Evolutionary conservation across 1,139 yeast species (phyloP).

Genomic region (Candida buenavistaensis): DNA sequence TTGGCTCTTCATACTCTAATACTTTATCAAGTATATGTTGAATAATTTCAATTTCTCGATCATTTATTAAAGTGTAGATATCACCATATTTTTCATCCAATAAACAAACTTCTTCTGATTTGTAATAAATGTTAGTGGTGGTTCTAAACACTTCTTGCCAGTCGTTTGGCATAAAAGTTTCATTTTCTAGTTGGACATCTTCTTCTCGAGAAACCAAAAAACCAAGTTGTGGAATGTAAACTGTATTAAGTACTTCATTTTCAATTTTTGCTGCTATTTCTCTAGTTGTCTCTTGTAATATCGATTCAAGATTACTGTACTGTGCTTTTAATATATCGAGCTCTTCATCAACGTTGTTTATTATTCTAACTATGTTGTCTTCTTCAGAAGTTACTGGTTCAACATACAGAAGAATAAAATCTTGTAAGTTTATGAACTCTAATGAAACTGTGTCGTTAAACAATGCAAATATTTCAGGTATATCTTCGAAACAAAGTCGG

Average conservation of each 20-base stretch:
- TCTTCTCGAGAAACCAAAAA: conserved; percentile 28
- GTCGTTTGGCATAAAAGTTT: conserved; percentile 3
- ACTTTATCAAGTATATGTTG: conserved; percentile 30
- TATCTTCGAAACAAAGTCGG: conserved; percentile 3
- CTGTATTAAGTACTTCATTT: conserved; percentile 25
- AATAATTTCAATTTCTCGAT: conserved; percentile 42
- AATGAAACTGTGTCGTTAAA: conserved; percentile 1
- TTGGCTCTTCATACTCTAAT: conserved; percentile 13
- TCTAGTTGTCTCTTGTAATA: conserved; percentile 17
- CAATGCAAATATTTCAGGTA: conserved; percentile 1
- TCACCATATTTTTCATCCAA: conserved; percentile 44
- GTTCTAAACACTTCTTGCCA: conserved; percentile 44
- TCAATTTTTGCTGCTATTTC: conserved; percentile 16
- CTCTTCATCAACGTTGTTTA: conserved; percentile 25
- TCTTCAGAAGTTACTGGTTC: conserved; percentile 34
- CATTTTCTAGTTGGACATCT: conserved; percentile 8
- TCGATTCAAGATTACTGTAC: conserved; percentile 35
- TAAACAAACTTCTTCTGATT: conserved; percentile 24
- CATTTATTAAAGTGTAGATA: conserved; percentile 36
- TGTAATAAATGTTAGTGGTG: conserved; percentile 33
- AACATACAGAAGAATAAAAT: conserved; percentile 20
- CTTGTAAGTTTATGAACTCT: conserved; percentile 11
- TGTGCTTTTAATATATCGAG: conserved; percentile 29
- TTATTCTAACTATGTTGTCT: conserved; percentile 27
- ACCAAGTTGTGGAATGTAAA: conserved; percentile 48